Base-by-base conservation (phyloP, 2,329 filamentous ascomycete species). In the Metarhizium guizhouense region DNA sequence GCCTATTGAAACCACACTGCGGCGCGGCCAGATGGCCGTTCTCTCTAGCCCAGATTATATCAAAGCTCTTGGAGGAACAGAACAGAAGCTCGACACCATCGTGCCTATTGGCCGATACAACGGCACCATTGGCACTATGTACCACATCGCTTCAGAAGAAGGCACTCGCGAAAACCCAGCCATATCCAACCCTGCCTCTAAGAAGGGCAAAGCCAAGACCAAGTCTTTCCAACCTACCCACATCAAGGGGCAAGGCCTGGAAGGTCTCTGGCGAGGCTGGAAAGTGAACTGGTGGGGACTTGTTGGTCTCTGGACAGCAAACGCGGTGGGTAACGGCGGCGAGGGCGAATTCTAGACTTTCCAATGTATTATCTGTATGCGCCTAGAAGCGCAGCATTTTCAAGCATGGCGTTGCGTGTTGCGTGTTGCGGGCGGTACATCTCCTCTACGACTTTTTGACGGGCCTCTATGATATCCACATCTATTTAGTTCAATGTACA, bases 91-190 rank as follows among this genome's bases (percentile, higher is more conserved):
- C 49, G 84, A 90, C 55, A 91, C 90, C 0, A 85, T 96, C 54
- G 84, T 97, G 0, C 84, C 88, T 2, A 78, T 89, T 0, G 92
- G 91, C 2, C 82, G 82, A 4, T 99, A 96, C 69, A 78, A 83
- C 38, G 94, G 94, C n/a, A 79, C 96, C 1, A 69, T 94, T n/a
- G 89, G 90, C 3, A 96, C 93, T 2, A 92, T 96, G 81, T 93
- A 90, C 77, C 82, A 83, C 58, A 94, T 99, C 58, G 80, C 88
- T 1, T 80, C 86, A 40, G 88, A 95, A 64, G 94, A 99, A 69
- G 94, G 94, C 7, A 77, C 76, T 57, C 75, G 82, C 8, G 71
- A 78, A 61, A 57, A 51, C 29, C 49, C 56, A 32, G 70, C 77
- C 42, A 63, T 74, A 52, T 62, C 70, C 51, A 60, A 65, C 56